phyloP scores from a whole-genome alignment of 805 yeast genomes.

The Suhomyces faveliae region DNA sequence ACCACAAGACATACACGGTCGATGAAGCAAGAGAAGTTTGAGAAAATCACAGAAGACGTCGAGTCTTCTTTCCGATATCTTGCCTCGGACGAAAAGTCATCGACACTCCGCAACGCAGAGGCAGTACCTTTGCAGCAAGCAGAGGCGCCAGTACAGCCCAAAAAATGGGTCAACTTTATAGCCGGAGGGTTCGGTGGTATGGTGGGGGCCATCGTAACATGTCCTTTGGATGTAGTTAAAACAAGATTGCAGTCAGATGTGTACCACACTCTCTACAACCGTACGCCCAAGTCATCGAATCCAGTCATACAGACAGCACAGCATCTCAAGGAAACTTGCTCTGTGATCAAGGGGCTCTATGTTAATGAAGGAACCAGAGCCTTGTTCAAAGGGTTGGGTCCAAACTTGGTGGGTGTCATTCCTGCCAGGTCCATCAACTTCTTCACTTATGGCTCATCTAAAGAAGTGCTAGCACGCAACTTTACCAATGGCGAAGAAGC shows the following conservation, averaged over 20 bases:
- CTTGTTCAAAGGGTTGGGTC: slow-evolving; percentile 91
- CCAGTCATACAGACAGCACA: slow-evolving; percentile 48
- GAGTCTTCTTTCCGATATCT: slow-evolving; percentile 58
- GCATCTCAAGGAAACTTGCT: slow-evolving; percentile 82
- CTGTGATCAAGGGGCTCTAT: slow-evolving; percentile 68
- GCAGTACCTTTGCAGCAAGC: slow-evolving; percentile 14
- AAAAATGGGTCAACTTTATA: slow-evolving; percentile 73
- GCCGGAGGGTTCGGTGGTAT: slow-evolving; percentile 95
- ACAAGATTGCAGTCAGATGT: slow-evolving; percentile 92
- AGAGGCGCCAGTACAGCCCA: slow-evolving; percentile 9
- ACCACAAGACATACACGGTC: not conserved
- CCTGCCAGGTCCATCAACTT: slow-evolving; percentile 97
- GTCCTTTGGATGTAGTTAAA: slow-evolving; percentile 95
- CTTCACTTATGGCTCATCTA: slow-evolving; percentile 93
- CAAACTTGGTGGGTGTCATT: slow-evolving; percentile 94
- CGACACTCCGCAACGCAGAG: slow-evolving; percentile 46
- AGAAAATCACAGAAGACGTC: slow-evolving; percentile 49
- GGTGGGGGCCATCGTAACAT: slow-evolving; percentile 93
- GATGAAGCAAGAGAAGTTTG: slow-evolving; percentile 1
- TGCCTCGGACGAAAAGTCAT: slow-evolving; percentile 70
- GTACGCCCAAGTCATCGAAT: slow-evolving; percentile 38
- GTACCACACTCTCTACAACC: slow-evolving; percentile 56
- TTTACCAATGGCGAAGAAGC: slow-evolving; percentile 76
- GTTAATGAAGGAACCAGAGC: slow-evolving; percentile 79
- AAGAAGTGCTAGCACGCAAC: slow-evolving; percentile 63